Base-by-base conservation (phyloP, 306 rosid genomes). In the Casuarina cunninghamiana region DNA sequence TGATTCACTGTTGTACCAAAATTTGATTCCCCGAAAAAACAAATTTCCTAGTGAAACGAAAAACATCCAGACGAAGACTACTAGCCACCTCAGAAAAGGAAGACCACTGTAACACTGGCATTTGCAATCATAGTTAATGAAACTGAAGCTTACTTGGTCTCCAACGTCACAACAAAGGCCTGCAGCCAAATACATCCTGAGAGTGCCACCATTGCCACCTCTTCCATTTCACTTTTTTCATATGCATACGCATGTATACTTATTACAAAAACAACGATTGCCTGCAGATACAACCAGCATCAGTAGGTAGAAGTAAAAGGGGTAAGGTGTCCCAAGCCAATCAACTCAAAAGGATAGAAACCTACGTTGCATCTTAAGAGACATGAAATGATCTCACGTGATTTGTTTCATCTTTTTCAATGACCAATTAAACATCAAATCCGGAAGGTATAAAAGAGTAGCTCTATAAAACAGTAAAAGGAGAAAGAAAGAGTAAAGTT, bases 121-220 rank as follows among this genome's bases (percentile, higher is more conserved):
- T 37, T 51, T 32, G 62, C 69, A 79, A 79, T 51, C 60, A 65
- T 73, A 49, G 26, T 57, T 48, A 53, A 35, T 41, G 51, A 50
- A 69, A 65, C 41, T 79, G 41, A 60, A 80, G 79, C 99, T 87
- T 91, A 95, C 99, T 90, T 95, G 82, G 99, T 95, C 83, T 95
- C 99, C 86, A 93, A 82, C 71, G 88, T 70, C 83, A 95, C 88
- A 13, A 95, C 97, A 85, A 93, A 90, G 82, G 97, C 99, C 83
- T 95, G 99, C 91, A 95, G 84, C 99, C 99, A 95, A 75, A 93
- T 89, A 80, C 99, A 95, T 66, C 99, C 94, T 7, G 99, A 95
- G 67, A 95, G 96, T 0, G 99, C 99, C 61, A 95, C 97, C 97
- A 95, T 87, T 2, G 99, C 88, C 75, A 93, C 67, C 87, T 93